Conservation (phyloP, 495 filamentous ascomycete genomes). For the Letharia lupina region DNA sequence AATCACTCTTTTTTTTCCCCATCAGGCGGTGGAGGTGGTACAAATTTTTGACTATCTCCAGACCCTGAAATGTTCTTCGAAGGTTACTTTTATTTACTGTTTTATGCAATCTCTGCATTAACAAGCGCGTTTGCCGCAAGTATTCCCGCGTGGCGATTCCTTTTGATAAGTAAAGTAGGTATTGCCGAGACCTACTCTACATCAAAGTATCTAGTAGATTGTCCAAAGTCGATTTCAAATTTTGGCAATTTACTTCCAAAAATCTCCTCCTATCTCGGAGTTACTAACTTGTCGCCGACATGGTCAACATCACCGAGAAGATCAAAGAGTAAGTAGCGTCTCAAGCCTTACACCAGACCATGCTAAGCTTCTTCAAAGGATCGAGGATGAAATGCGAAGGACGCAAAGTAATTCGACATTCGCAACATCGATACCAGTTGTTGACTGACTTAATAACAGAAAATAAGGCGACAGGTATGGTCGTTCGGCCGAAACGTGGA, state of each 20-base stretch:
- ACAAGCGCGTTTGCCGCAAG: not conserved
- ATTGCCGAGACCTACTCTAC: not conserved
- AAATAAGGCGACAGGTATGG: conserved; percentile 94
- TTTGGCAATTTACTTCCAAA: not conserved
- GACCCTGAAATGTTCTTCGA: too few species aligned
- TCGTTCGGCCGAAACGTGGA: not conserved
- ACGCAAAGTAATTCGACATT: conserved; percentile 69
- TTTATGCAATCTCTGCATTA: not conserved
- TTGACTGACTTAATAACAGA: conserved; percentile 51
- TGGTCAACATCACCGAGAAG: conserved; percentile 99
- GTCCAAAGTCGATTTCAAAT: not conserved
- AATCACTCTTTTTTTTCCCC: not conserved
- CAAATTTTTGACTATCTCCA: not conserved
- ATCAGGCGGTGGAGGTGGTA: not conserved
- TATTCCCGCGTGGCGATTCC: not conserved
- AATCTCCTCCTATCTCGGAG: not conserved
- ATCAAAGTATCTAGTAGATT: not conserved
- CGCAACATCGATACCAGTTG: conserved; percentile 14
- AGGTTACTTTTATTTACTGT: too few species aligned
- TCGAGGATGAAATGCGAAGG: conserved; percentile 98
- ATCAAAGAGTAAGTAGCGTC: conserved; percentile 78
- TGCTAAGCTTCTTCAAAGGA: conserved; percentile 47
- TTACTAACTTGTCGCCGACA: conserved; percentile 42
- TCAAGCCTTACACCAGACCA: not conserved
- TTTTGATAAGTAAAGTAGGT: not conserved